A percentile compares a stretch with the other conserved stretches of the same genome.
Conservation (phyloP, 352 stramenopile genomes). For the Globisporangium solare region DNA sequence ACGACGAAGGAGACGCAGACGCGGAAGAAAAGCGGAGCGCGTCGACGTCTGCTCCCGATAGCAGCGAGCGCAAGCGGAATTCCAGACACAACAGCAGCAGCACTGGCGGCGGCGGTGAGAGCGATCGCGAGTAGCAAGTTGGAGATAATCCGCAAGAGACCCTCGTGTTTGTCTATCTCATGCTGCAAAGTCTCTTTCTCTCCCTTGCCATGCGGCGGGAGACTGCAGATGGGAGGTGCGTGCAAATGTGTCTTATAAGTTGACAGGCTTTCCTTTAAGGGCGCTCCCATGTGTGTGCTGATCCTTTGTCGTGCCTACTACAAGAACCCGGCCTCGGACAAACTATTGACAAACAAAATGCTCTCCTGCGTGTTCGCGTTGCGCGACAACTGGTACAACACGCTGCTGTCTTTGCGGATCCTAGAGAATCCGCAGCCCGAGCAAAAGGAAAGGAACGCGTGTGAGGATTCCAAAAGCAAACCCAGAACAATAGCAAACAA, state of each 20-base stretch:
- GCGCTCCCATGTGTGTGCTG: too few relatives aligned
- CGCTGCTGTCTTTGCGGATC: constrained; percentile 78
- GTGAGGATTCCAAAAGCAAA: too few relatives aligned
- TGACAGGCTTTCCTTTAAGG: constrained; percentile 1
- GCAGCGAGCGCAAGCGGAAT: neutral
- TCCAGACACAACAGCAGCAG: neutral
- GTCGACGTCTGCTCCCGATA: neutral
- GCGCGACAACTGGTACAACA: constrained; percentile 79
- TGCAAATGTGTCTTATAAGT: too few relatives aligned
- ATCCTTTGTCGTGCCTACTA: too few relatives aligned
- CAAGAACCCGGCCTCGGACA: constrained; percentile 84
- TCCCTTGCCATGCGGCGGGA: too few relatives aligned
- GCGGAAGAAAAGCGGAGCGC: neutral
- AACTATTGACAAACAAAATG: constrained; percentile 86
- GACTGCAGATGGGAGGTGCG: too few relatives aligned
- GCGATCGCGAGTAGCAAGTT: constrained; percentile 8
- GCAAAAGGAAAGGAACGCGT: too few relatives aligned
- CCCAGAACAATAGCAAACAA: too few relatives aligned
- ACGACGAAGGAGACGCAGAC: too few relatives aligned
- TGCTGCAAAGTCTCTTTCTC: too few relatives aligned
- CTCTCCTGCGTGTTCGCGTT: constrained; percentile 87
- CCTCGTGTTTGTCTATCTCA: too few relatives aligned
- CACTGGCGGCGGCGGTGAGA: constrained; percentile 6
- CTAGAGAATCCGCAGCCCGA: constrained; percentile 19
- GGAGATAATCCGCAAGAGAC: too few relatives aligned